These are phyloP conservation scores for Hypoxylon sp. DNA, from an alignment of 2,329 filamentous ascomycete species.

Conservation along the genomic window DNA sequence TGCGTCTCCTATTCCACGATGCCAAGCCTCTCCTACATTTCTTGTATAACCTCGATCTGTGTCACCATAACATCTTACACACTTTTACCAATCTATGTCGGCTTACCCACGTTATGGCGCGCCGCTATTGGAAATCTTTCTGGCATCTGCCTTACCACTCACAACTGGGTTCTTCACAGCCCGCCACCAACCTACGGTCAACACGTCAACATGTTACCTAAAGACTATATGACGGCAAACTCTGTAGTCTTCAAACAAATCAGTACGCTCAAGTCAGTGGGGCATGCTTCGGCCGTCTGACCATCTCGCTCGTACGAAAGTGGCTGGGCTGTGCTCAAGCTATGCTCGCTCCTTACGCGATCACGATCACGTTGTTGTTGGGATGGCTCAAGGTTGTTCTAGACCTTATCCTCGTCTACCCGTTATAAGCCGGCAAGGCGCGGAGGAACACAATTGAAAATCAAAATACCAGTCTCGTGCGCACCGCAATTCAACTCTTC, in stretches of 20 bases:
- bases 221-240: slow-evolving; percentile 57
- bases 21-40: not conserved
- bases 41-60: slow-evolving; percentile 25
- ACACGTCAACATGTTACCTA: slow-evolving; percentile 72
- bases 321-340: slow-evolving; percentile 39
- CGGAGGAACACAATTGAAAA: not conserved
- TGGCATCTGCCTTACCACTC: slow-evolving; percentile 62
- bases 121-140: slow-evolving; percentile 62
- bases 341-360: not conserved
- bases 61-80: slow-evolving; percentile 15
- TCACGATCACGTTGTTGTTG: not conserved
- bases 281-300: slow-evolving; percentile 70
- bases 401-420: not conserved
- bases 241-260: slow-evolving; percentile 4
- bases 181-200: slow-evolving; percentile 66
- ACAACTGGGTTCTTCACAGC: slow-evolving; percentile 70
- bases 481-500: slow-evolving; percentile 63
- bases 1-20: slow-evolving; percentile 15
- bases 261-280: slow-evolving; percentile 63
- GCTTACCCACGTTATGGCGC: slow-evolving; percentile 29
- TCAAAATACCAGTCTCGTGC: not conserved
- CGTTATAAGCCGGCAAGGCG: not conserved
- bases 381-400: not conserved
- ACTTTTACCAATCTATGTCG: slow-evolving; percentile 1
- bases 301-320: slow-evolving; percentile 73